These are phyloP conservation scores for Acer yangbiense DNA, from an alignment of 345 rosid genomes.

Conservation along the genomic window DNA sequence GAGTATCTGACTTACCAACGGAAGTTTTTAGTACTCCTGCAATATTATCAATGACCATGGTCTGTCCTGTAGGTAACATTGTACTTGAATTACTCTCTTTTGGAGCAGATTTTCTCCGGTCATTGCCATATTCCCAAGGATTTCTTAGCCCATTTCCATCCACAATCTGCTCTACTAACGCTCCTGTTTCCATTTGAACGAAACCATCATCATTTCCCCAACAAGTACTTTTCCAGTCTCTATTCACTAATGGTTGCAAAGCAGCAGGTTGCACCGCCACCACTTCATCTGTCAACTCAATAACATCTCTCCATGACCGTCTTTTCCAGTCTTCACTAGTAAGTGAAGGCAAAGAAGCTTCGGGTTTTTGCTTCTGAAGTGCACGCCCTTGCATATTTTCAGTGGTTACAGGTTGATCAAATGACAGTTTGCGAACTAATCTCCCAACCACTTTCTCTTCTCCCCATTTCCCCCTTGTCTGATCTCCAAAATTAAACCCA, in stretches of 20 bases:
- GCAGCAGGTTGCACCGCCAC: neutral
- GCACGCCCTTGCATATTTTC: conserved; percentile 6
- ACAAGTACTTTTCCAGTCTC: neutral
- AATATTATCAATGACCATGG: neutral
- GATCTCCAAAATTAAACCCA: conserved; percentile 12
- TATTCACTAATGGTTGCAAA: conserved; percentile 7
- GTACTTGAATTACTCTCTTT: conserved; percentile 5
- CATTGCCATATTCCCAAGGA: neutral
- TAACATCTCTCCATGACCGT: neutral
- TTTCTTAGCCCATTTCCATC: neutral
- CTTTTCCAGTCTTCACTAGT: conserved; percentile 16
- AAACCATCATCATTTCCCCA: conserved; percentile 13
- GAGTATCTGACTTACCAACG: neutral
- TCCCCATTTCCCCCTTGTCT: conserved; percentile 27
- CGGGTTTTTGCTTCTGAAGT: neutral
- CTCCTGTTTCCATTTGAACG: neutral
- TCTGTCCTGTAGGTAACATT: neutral
- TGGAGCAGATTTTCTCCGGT: neutral
- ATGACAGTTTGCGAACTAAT: neutral
- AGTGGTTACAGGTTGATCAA: conserved; percentile 3
- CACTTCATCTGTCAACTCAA: conserved; percentile 12
- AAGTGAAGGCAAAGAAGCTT: neutral
- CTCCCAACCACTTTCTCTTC: conserved; percentile 23
- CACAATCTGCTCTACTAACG: neutral
- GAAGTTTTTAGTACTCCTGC: neutral